Conservation (phyloP, 1,284 basidiomycete genomes). For the Entoloma clypeatum region DNA sequence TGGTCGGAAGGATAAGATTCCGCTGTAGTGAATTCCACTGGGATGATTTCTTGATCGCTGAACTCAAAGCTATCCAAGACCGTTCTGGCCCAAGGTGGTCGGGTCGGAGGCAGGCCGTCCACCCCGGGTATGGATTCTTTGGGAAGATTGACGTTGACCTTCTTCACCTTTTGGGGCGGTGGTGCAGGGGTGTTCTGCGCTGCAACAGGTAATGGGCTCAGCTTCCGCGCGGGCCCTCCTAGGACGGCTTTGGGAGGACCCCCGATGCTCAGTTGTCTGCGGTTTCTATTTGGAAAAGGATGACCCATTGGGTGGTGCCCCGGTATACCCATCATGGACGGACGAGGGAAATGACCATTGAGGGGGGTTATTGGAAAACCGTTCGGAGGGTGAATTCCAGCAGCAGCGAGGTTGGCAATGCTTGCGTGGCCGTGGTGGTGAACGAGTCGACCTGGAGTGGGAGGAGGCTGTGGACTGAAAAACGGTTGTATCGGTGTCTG, state of each 20-base stretch:
- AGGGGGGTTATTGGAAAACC: constrained; percentile 61
- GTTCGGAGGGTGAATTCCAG: constrained; percentile 53
- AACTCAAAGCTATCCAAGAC: constrained; percentile 46
- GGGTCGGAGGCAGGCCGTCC: constrained; percentile 41
- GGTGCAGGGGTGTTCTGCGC: constrained; percentile 19
- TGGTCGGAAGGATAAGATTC: constrained; percentile 61
- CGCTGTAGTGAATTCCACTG: constrained; percentile 49
- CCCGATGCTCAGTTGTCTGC: constrained; percentile 68
- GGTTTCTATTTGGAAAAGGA: constrained; percentile 51
- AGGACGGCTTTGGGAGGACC: constrained; percentile 79
- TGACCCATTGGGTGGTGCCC: constrained; percentile 28
- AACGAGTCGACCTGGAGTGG: constrained; percentile 48
- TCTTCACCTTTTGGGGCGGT: constrained; percentile 52
- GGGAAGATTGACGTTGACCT: constrained; percentile 66
- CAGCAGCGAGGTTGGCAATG: constrained; percentile 53
- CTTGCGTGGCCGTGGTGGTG: constrained; percentile 54
- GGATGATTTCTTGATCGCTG: constrained; percentile 33
- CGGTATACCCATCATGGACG: constrained; percentile 44
- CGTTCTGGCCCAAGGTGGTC: constrained; percentile 58
- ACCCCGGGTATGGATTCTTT: constrained; percentile 54
- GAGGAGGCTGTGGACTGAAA: constrained; percentile 50
- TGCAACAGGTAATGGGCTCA: constrained; percentile 56
- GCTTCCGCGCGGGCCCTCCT: constrained; percentile 71
- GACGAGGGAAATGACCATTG: constrained; percentile 52
- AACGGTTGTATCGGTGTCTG: constrained; percentile 71